Base-by-base conservation (phyloP, 495 filamentous ascomycete genomes). In the Penicillium pancosmium region DNA sequence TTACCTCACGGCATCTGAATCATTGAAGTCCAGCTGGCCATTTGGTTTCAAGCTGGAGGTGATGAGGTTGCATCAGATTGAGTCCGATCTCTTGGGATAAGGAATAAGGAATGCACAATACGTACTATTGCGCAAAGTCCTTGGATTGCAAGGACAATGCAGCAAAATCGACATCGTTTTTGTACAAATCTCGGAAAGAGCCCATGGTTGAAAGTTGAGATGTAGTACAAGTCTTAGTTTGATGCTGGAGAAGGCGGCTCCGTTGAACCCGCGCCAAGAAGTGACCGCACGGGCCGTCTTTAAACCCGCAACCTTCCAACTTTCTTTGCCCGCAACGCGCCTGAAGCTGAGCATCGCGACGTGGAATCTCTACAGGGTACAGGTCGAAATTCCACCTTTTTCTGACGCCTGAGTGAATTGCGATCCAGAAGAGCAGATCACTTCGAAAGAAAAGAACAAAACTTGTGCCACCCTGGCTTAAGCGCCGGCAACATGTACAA, bases 21-120 rank as follows among this genome's bases (percentile, higher is more conserved):
- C 82, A 27, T 82, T 87, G 65, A 98, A 98, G 72, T 97, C 87
- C 16, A 98, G 73, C 57, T 88, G 82, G 5, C 81, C 81, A 62
- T 88, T 87, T 8, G 75, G 60, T 60, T 84, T 86, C 46, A 91
- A 65, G 35, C 82, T 84, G 43, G 0, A 8, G 2, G 5, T 34
- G 6, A 27, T 71, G 51, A 70, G 63, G 51, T 44, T 44, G 12
- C 19, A 18, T 36, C 7, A 54, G 35, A 34, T 16, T 18, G 8
- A 4, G 5, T 52, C 2, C 11, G 23, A 21, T 34, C 23, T 23
- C 36, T n/a, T 23, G 23, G 23, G 23, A 23, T 4, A 23, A 23
- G 18, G 18, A 52, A 27, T 1, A 44, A 18, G 5, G 15, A 44
- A 19, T n/a, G 41, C 50, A 31, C 25, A 47, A 63, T 34, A 73